Evolutionary conservation across 2,329 filamentous ascomycete species (phyloP), one percentile per base, ranked within the genome.

Genomic region (Calonectria hongkongensis): DNA sequence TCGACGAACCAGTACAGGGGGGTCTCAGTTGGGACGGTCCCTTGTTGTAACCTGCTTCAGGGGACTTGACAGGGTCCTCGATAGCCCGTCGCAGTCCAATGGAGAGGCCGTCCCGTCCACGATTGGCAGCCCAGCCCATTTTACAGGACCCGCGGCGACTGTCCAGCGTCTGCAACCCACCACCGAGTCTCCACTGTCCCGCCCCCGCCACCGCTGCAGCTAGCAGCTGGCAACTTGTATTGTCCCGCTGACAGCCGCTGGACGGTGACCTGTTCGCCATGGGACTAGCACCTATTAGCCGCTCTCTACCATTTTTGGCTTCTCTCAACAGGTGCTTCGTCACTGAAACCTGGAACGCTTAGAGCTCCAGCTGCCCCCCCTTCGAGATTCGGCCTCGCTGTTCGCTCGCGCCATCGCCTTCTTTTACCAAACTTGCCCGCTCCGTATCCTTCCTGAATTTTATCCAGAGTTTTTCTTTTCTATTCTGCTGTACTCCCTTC

Each of bases 131-230:
- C 60, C 66, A 69, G 48, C 48, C 56, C 50, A 47, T 66, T 50
- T 66, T 58, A 66, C 70, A 72, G 58, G 66, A 39, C 66, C 50
- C 9, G 48, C 25, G 18, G 64, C 25, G 39, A 45, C 41, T 47
- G 56, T 65, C 50, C 56, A 68, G 66, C 56, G 56, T 16, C 64
- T 68, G 64, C 64, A 56, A 21, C 64, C 70, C 54, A 65, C 58
- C 62, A 48, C 48, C 71, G 47, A 64, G 63, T 48, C 72, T 30
- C 75, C 74, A 74, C 63, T 79, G 79, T 80, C 78, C 79, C 79
- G 78, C 79, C 79, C 79, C 79, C 79, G 77, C 79, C 79, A 81
- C 79, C 71, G 69, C 65, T 65, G 45, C 66, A 60, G 50, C 50
- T 69, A 50, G 60, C 66, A 62, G 41, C 65, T 68, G 51, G 45